Conservation (phyloP, 352 stramenopile species). For the Globisporangium takayamanum region DNA sequence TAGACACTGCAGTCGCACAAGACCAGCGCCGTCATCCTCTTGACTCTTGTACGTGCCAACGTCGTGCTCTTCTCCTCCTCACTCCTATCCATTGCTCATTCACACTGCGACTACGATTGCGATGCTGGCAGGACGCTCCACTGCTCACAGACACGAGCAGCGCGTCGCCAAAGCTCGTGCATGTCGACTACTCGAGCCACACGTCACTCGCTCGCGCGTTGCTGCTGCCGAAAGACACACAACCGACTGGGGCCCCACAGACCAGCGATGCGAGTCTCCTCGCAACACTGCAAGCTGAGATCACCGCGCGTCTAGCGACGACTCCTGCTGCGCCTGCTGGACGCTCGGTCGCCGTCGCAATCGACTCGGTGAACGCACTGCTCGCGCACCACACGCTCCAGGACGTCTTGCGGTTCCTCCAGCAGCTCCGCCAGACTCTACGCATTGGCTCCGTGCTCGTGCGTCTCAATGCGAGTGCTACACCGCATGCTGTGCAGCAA, state of each 20-base stretch:
- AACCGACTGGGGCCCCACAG: slow-evolving; percentile 13
- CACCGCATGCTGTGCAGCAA: slow-evolving; percentile 13
- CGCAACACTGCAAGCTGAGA: not conserved
- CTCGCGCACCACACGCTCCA: slow-evolving; percentile 42
- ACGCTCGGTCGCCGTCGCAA: slow-evolving; percentile 41
- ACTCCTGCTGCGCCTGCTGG: slow-evolving; percentile 4
- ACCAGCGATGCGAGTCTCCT: slow-evolving; percentile 1
- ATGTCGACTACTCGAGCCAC: slow-evolving; percentile 38
- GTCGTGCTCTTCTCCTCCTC: not conserved
- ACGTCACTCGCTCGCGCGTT: slow-evolving; percentile 16
- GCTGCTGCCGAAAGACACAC: not conserved
- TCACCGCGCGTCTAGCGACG: not conserved
- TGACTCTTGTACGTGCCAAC: slow-evolving; percentile 23
- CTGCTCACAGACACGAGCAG: slow-evolving; percentile 11
- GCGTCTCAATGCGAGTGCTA: slow-evolving; percentile 36
- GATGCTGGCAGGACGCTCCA: slow-evolving; percentile 21
- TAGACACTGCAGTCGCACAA: slow-evolving; percentile 20
- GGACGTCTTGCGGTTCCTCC: slow-evolving; percentile 37
- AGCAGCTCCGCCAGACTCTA: slow-evolving; percentile 21
- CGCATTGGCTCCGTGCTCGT: slow-evolving; percentile 38
- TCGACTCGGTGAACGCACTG: slow-evolving; percentile 65
- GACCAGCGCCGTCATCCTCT: slow-evolving; percentile 27
- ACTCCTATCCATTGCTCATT: not conserved
- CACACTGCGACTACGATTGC: not conserved
- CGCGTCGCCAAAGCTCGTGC: slow-evolving; percentile 27